A percentile compares a stretch with the other conserved stretches of the same genome.
Conservation (phyloP, 2,329 filamentous ascomycete species). For the Nigrograna mackinnonii region DNA sequence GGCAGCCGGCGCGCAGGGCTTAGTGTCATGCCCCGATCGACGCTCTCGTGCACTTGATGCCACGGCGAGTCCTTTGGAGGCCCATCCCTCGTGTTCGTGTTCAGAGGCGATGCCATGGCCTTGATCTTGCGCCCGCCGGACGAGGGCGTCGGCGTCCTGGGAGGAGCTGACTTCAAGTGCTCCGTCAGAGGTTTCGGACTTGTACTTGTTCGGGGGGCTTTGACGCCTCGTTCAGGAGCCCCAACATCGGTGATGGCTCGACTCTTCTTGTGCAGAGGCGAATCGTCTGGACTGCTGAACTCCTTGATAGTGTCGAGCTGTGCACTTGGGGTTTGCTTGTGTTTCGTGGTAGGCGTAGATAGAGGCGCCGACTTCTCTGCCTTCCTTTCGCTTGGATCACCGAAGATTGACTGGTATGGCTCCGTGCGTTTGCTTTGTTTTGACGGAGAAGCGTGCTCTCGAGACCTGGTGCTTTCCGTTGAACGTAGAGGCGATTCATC, state of each 20-base stretch:
- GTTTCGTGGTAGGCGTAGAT: conserved; percentile 28
- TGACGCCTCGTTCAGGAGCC: conserved; percentile 46
- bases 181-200: conserved; percentile 39
- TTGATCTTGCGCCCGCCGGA: conserved; percentile 20
- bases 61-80: conserved; percentile 30
- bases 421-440: conserved; percentile 13
- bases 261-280: conserved; percentile 44
- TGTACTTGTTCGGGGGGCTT: conserved; percentile 39
- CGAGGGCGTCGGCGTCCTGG: conserved; percentile 31
- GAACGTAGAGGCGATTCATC: conserved; percentile 2
- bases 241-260: conserved; percentile 47
- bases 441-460: conserved; percentile 6
- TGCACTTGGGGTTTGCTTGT: conserved; percentile 29
- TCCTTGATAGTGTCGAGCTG: conserved; percentile 58
- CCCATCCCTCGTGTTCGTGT: conserved; percentile 17
- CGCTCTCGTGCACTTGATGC: conserved; percentile 51
- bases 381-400: conserved; percentile 32
- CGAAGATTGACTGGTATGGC: conserved; percentile 36
- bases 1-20: conserved; percentile 38
- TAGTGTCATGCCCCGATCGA: conserved; percentile 45
- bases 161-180: conserved; percentile 32
- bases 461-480: background rate
- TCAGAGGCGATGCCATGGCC: conserved; percentile 28
- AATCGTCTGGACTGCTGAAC: conserved; percentile 48
- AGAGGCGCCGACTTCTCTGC: conserved; percentile 13